Evolutionary conservation across 1,284 basidiomycete genomes (phyloP), one percentile per base, ranked within the genome.

Genomic region (Ceratobasidium theobromae): DNA sequence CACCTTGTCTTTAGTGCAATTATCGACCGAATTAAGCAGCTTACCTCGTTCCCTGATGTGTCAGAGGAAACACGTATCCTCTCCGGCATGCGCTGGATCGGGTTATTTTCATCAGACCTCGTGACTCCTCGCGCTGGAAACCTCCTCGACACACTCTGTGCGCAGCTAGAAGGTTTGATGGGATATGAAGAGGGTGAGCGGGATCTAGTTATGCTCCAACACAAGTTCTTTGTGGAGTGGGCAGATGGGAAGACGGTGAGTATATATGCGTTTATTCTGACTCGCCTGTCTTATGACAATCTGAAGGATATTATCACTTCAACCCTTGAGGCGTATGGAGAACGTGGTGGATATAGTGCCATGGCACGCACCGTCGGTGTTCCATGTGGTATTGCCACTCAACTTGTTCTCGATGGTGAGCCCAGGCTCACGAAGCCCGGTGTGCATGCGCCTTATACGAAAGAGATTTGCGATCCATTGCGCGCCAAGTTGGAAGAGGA

Each of bases 131-230:
- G 79, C 54, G 60, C 87, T 45, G 66, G 55, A 6, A 96, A 92
- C 78, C 83, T 96, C 70, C 86, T 99, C 71, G 95, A 98, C 79
- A 95, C 97, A 21, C 88, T 99, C 70, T 97, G 95, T 75, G 93
- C 86, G 1, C 88, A 84, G 32, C 85, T 99, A 57, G 95, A 99
- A 81, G 84, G 81, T 70, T 85, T 97, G 76, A 98, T 97, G 89
- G 85, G 87, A 76, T 98, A 98, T 79, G 89, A 87, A 70, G 79
- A 83, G 52, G 93, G 93, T 69, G 95, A 98, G 79, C 88, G 94
- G 21, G 96, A 99, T 77, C 86, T 98, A 71, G 93, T 99, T 71
- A 93, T 98, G 86, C 86, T 99, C 60, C 95, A 98, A 79, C 96
- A 99, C 85, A 96, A 95, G 79, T 97, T 98, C 75, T 79, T 91